Conservation (phyloP, 2,329 filamentous ascomycete genomes). For the Atkinsonella hypoxylon region DNA sequence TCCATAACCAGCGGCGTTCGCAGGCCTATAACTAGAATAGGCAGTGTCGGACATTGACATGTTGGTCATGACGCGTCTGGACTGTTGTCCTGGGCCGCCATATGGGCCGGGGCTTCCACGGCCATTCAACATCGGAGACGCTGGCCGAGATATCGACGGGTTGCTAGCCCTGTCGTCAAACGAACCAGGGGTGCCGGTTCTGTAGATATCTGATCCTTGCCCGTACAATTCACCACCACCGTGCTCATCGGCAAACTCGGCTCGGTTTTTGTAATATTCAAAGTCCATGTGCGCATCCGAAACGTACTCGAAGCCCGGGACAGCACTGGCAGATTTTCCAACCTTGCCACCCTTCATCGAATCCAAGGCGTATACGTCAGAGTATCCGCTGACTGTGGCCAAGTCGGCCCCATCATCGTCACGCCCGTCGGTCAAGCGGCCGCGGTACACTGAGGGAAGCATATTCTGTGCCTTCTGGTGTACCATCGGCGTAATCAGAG, state of each 20-base stretch:
- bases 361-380: slow-evolving; percentile 70
- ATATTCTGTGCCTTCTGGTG: slow-evolving; percentile 81
- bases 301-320: slow-evolving; percentile 81
- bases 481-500: slow-evolving; percentile 90
- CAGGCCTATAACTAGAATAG: slow-evolving; percentile 15
- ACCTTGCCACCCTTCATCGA: slow-evolving; percentile 52
- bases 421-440: slow-evolving; percentile 58
- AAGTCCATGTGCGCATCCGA: slow-evolving; percentile 80
- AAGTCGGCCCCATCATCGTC: slow-evolving; percentile 44
- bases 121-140: slow-evolving; percentile 29
- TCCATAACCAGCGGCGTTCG: slow-evolving; percentile 8
- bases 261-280: slow-evolving; percentile 79
- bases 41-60: slow-evolving; percentile 12
- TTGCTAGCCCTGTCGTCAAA: slow-evolving; percentile 30
- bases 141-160: slow-evolving; percentile 32
- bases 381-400: slow-evolving; percentile 58
- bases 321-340: slow-evolving; percentile 29
- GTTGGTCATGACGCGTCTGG: slow-evolving; percentile 12
- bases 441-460: slow-evolving; percentile 74
- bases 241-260: slow-evolving; percentile 78
- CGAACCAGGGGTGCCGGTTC: slow-evolving; percentile 50
- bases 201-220: slow-evolving; percentile 42
- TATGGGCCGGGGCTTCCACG: slow-evolving; percentile 20
- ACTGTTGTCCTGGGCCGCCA: slow-evolving; percentile 15
- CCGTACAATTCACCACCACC: slow-evolving; percentile 65